phyloP scores from a whole-genome alignment of 2,329 filamentous ascomycete genomes.

The Penicillium psychrosexuale region DNA sequence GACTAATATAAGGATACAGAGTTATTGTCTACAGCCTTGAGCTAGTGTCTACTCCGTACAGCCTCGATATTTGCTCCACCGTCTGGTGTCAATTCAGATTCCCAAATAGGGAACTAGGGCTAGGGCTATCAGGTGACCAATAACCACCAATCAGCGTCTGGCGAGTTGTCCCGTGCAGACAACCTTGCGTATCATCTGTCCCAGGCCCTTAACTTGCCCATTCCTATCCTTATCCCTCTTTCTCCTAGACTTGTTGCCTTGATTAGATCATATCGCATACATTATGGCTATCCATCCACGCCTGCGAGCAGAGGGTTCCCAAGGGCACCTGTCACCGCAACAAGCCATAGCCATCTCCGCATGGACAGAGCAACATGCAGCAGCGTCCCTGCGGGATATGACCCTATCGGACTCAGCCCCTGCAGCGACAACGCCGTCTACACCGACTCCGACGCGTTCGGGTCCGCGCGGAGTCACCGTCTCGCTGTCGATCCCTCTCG shows the following conservation, averaged over 20 bases:
- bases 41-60: background rate
- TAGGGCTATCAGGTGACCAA: constrained; percentile 17
- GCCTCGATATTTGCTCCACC: background rate
- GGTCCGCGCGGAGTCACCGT: constrained; percentile 53
- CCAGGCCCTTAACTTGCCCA: constrained; percentile 13
- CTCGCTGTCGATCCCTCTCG: constrained; percentile 71
- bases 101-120: constrained; percentile 20
- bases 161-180: constrained; percentile 20
- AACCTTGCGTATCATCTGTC: constrained; percentile 14
- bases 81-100: background rate
- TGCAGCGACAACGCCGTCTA: constrained; percentile 43
- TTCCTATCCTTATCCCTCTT: constrained; percentile 8
- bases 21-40: background rate
- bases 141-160: constrained; percentile 21
- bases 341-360: constrained; percentile 60
- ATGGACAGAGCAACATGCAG: constrained; percentile 56
- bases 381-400: constrained; percentile 37
- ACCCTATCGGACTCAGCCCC: constrained; percentile 30
- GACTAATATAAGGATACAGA: background rate
- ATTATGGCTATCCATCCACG: constrained; percentile 46
- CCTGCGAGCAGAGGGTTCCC: constrained; percentile 24
- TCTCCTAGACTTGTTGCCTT: background rate
- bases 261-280: background rate
- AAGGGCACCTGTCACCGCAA: constrained; percentile 33
- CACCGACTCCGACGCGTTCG: constrained; percentile 54